These are phyloP conservation scores for Saturnispora gosingensis DNA, from an alignment of 805 yeast species.

Conservation along the genomic window DNA sequence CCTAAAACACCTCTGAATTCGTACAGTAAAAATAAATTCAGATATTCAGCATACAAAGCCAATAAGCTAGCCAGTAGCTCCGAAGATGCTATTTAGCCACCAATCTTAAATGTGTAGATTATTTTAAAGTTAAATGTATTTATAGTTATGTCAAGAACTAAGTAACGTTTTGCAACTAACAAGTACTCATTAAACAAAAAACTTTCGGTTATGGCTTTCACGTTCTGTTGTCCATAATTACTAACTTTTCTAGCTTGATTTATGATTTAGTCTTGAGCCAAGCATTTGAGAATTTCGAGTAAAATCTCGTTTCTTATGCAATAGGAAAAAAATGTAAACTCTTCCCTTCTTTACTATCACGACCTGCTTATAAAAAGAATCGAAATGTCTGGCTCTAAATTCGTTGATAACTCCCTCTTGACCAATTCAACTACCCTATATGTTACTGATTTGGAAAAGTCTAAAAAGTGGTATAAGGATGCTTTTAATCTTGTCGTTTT, in stretches of 20 bases:
- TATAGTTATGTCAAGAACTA: not conserved
- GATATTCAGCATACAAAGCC: conserved; percentile 9
- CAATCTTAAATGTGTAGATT: not conserved
- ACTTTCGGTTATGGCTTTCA: no score
- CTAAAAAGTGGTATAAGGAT: conserved; percentile 64
- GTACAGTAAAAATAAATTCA: conserved; percentile 10
- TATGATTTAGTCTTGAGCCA: no score
- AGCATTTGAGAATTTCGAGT: no score
- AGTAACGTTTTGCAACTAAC: not conserved
- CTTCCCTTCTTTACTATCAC: not conserved
- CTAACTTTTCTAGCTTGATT: no score
- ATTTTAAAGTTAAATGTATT: not conserved
- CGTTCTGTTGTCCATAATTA: no score
- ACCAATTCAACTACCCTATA: conserved; percentile 72
- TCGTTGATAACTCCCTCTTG: conserved; percentile 30
- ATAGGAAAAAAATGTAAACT: not conserved
- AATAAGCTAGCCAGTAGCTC: not conserved
- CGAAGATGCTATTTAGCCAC: not conserved
- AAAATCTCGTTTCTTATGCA: not conserved
- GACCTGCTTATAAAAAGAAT: not conserved
- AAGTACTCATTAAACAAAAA: no score
- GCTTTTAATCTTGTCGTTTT: conserved; percentile 67
- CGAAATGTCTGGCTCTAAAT: not conserved
- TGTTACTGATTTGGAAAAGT: conserved; percentile 67
- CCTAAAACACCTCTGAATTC: conserved; percentile 11